Evolutionary conservation across 495 filamentous ascomycete genomes (phyloP).

Genomic region (Aspergillus sparsus): DNA sequence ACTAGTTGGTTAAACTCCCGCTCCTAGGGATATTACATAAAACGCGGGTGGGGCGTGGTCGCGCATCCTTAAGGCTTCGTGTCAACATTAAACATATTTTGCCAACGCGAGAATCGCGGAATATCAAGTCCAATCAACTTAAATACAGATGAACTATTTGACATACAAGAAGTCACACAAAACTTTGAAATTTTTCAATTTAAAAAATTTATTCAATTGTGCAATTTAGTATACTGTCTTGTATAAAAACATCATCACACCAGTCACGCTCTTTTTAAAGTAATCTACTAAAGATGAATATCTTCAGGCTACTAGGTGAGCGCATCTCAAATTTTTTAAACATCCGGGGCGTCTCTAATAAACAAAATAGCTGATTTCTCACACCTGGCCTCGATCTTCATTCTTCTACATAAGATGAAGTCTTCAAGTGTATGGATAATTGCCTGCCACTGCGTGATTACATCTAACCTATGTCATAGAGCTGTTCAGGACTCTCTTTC

Average conservation of each 20-base stretch:
- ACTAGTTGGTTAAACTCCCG: not conserved
- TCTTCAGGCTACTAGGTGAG: constrained; percentile 84
- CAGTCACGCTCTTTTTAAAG: not conserved
- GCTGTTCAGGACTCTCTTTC: constrained; percentile 95
- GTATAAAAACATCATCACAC: no score
- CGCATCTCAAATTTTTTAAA: constrained; percentile 1
- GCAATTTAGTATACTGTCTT: no score
- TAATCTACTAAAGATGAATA: constrained; percentile 63
- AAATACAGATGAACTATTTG: not conserved
- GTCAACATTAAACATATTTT: constrained; percentile 25
- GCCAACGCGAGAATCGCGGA: no score
- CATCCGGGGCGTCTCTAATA: not conserved
- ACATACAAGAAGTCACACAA: not conserved
- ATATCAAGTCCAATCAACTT: not conserved
- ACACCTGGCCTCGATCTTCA: constrained; percentile 91
- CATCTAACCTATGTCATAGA: constrained; percentile 53
- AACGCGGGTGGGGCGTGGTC: constrained; percentile 24
- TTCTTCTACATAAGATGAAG: constrained; percentile 94
- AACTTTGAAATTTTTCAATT: not conserved
- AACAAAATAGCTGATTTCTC: constrained; percentile 76
- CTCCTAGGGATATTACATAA: constrained; percentile 3
- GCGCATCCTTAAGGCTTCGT: constrained; percentile 33
- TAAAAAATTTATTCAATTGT: no score
- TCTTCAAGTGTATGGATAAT: constrained; percentile 69
- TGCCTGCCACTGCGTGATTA: not conserved